A percentile compares a stretch with the other conserved stretches of the same genome.
phyloP scores from a whole-genome alignment of 257 asterid species.

The Solanum sparsipilum region DNA sequence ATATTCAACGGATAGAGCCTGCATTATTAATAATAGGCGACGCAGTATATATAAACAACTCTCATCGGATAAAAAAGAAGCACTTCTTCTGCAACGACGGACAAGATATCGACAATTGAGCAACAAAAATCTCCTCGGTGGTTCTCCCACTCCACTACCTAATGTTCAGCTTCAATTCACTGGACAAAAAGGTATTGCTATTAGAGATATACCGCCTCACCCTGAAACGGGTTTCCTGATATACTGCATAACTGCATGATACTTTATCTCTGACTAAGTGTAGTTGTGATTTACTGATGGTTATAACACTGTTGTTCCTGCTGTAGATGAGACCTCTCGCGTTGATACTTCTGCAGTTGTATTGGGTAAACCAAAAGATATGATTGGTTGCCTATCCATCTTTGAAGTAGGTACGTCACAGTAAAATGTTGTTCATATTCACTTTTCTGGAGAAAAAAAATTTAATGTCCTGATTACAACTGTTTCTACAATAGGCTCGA shows the following conservation, averaged over 20 bases:
- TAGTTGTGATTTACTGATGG: too few relatives aligned
- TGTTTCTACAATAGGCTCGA: not conserved
- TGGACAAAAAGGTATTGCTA: too few relatives aligned
- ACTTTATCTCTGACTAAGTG: too few relatives aligned
- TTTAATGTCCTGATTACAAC: not conserved
- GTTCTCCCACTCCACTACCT: not conserved
- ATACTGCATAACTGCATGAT: too few relatives aligned
- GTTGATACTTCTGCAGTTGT: not conserved
- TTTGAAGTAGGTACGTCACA: not conserved
- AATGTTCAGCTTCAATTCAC: not conserved
- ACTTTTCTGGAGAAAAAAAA: too few relatives aligned
- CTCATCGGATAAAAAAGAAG: not conserved
- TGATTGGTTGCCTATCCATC: too few relatives aligned
- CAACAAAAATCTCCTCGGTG: too few relatives aligned
- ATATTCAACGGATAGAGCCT: too few relatives aligned
- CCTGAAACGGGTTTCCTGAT: not conserved
- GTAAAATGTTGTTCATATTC: too few relatives aligned
- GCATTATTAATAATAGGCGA: too few relatives aligned
- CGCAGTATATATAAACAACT: not conserved
- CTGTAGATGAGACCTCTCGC: too few relatives aligned
- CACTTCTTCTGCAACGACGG: not conserved
- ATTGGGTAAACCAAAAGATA: not conserved
- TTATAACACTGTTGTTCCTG: not conserved
- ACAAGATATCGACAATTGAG: too few relatives aligned
- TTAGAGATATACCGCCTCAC: not conserved